Percentiles rank a stretch among this genome's conserved stretches.
Evolutionary conservation across 352 stramenopile species (phyloP).

Genomic region (Pythium aquatile): DNA sequence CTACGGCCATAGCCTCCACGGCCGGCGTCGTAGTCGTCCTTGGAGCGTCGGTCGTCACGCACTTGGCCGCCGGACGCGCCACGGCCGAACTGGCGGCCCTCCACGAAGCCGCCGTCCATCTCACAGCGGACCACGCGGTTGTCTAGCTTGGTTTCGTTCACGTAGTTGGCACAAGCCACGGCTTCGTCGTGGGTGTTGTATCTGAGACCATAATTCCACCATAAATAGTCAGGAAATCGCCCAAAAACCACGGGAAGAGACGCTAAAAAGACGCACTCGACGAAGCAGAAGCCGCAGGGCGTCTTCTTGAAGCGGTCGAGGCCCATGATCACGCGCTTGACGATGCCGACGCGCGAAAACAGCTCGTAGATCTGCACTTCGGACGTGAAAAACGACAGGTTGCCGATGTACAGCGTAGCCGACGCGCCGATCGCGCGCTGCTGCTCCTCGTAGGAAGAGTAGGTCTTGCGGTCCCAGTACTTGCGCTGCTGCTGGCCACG

Average conservation of each 20-base stretch:
- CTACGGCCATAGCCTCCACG: conserved; percentile 76
- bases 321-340: conserved; percentile 95
- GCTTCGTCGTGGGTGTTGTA: conserved; percentile 75
- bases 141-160: conserved; percentile 88
- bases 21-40: conserved; percentile 84
- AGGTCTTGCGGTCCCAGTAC: conserved; percentile 96
- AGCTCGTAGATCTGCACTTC: conserved; percentile 94
- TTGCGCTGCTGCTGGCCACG: conserved; percentile 69
- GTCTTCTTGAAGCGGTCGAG: conserved; percentile 95
- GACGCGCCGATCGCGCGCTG: conserved; percentile 90
- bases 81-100: conserved; percentile 85
- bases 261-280: conserved; percentile 76
- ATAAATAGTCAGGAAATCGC: neutral
- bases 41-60: conserved; percentile 78
- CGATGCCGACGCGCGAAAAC: conserved; percentile 92
- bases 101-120: conserved; percentile 86
- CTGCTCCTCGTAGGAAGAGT: conserved; percentile 90
- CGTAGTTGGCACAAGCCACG: conserved; percentile 71
- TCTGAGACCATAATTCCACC: conserved; percentile 17
- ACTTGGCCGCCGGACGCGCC: conserved; percentile 83
- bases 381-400: conserved; percentile 96
- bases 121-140: conserved; percentile 86
- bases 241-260: neutral
- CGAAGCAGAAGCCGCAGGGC: conserved; percentile 98
- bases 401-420: conserved; percentile 96